A percentile compares a stretch with the other conserved stretches of the same genome.
Conservation (phyloP, 1,284 basidiomycete species). For the Tranzscheliella williamsii region DNA sequence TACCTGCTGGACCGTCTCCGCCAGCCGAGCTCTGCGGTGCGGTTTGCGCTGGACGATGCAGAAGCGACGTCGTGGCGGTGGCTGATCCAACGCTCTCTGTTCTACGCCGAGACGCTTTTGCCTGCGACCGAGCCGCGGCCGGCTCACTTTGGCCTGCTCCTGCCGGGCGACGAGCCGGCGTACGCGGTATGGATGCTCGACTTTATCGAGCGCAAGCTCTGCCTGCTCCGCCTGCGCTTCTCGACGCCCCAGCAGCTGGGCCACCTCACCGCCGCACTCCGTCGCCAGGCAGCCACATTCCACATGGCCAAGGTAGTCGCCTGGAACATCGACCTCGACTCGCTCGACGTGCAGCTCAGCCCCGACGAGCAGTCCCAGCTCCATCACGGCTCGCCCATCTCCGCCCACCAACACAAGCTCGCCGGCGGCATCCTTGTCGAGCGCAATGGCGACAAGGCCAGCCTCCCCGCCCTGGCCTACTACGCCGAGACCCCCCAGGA, state of each 20-base stretch:
- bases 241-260: neutral
- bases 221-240: slow-evolving; percentile 17
- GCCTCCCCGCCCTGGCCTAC: slow-evolving; percentile 26
- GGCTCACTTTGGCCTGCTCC: slow-evolving; percentile 5
- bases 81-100: slow-evolving; percentile 29
- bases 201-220: slow-evolving; percentile 14
- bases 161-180: slow-evolving; percentile 1
- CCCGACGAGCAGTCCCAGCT: slow-evolving; percentile 5
- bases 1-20: slow-evolving; percentile 13
- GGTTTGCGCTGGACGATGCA: slow-evolving; percentile 30
- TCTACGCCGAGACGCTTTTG: slow-evolving; percentile 18
- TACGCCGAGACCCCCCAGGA: slow-evolving; percentile 14
- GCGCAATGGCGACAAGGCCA: slow-evolving; percentile 8
- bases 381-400: slow-evolving; percentile 3
- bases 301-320: slow-evolving; percentile 21
- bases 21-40: neutral
- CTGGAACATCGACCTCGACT: slow-evolving; percentile 31
- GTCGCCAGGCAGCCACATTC: slow-evolving; percentile 7
- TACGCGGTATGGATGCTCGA: slow-evolving; percentile 39
- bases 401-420: slow-evolving; percentile 1
- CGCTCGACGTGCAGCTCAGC: slow-evolving; percentile 8
- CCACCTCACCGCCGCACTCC: slow-evolving; percentile 6
- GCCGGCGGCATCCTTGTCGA: slow-evolving; percentile 15
- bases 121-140: slow-evolving; percentile 15
- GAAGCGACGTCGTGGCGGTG: slow-evolving; percentile 34